Evolutionary conservation across 2,329 filamentous ascomycete genomes (phyloP), one percentile per base, ranked within the genome.

Genomic region (Dothiorella sarmentorum): DNA sequence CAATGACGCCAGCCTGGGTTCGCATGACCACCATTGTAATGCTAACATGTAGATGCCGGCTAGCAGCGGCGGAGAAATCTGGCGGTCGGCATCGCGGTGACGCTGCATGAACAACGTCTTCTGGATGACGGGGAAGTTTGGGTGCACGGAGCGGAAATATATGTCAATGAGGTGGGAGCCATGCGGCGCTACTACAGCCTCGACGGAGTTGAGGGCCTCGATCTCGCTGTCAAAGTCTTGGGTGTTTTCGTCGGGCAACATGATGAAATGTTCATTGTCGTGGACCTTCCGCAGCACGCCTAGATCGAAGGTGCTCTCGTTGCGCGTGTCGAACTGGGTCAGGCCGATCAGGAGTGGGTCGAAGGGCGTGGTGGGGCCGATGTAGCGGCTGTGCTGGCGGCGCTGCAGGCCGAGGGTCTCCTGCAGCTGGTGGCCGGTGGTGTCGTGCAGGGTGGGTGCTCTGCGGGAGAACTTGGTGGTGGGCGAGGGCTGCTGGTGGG

Each of bases 21-120:
- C 87, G 62, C 89, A 82, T 53, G 90, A 85, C 86, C 91, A 94
- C 86, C 91, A 96, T 71, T 93, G 91, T 67, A 95, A 82, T 7
- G 91, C 90, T 22, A 96, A 78, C 22, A 96, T 85, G 67, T 96
- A 94, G 66, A 95, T 86, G 56, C 89, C 89, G 29, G 89, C 89
- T 15, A 95, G 79, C 24, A 94, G 77, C 10, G 88, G 84, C 1
- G 90, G 89, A 13, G 89, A 87, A 67, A 93, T 89, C 64, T 89
- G 86, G 56, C 83, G 82, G 66, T 89, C 84, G 40, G 85, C 86
- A 65, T 85, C 82, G 49, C 85, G 84, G 75, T 92, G 90, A 68
- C 89, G 88, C 70, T 92, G 88, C 62, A 89, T 78, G 65, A 93
- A 93, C 58, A 91, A 84, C 60, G 85, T 82, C 74, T 91, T 92